Evolutionary conservation across 2,329 filamentous ascomycete genomes (phyloP), one percentile per base, ranked within the genome.

Genomic region (Aspergillus vadensis): DNA sequence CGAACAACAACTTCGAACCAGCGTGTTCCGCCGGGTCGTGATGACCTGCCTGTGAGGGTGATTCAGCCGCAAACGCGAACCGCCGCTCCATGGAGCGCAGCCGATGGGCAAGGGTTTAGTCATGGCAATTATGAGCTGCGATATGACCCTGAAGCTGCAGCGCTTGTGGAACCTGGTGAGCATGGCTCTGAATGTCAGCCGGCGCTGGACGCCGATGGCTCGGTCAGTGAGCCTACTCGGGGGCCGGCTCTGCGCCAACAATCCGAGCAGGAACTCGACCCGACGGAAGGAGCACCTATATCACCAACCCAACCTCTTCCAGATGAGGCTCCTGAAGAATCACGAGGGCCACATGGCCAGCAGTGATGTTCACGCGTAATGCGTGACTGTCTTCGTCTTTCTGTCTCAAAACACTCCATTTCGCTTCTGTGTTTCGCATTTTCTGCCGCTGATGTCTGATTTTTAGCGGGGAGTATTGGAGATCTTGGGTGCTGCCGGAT

Each of bases 21-120:
- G 8, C 65, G 63, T 15, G 44, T 58, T 41, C 63, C 59, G 12
- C 27, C 65, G 10, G 56, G 38, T 8, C 67, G 62, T 21, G 43
- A 63, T 23, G 65, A 68, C 57, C 56, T 74, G 4, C 85, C 84
- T 1, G 81, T 86, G 12, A 85, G 83, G 4, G 79, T 88, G 41
- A 86, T 88, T 48, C 85, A 85, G 5, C 84, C 85, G 2, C 85
- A 85, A 62, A 80, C 83, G 39, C 77, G 81, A 54, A 77, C 78
- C 30, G 81, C 81, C 36, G 77, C 83, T 52, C 82, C 83, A 2
- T 87, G 85, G 83, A 82, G 78, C n/a, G 79, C 82, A 3, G 73
- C 75, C 19, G 72, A 74, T 36, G 63, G 72, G 15, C 68, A 70
- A 23, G 69, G 61, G 17, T 64, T 65, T 15, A 50, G 69, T 25